These are phyloP conservation scores for Candida tammaniensis DNA, from an alignment of 805 yeast genomes.

Conservation along the genomic window DNA sequence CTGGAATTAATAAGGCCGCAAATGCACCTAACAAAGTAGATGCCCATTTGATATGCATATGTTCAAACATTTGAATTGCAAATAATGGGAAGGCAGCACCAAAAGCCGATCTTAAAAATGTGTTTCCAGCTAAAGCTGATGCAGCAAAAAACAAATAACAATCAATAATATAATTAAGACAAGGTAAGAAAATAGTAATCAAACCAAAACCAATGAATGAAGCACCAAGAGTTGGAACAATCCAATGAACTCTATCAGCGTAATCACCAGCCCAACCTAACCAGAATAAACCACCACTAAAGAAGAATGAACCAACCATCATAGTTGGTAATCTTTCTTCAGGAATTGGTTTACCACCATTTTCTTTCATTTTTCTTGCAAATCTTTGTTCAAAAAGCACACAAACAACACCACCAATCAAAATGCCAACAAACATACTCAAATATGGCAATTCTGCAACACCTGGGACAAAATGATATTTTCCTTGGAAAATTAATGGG, in stretches of 20 bases:
- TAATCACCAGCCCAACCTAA: slow-evolving; percentile 85
- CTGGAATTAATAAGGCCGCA: slow-evolving; percentile 51
- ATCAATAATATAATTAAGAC: slow-evolving; percentile 60
- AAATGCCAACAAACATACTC: slow-evolving; percentile 68
- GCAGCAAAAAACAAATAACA: slow-evolving; percentile 58
- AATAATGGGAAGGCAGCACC: slow-evolving; percentile 65
- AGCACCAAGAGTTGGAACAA: slow-evolving; percentile 54
- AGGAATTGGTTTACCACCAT: slow-evolving; percentile 62
- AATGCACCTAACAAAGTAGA: slow-evolving; percentile 52
- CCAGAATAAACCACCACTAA: slow-evolving; percentile 83
- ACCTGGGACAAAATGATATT: slow-evolving; percentile 60
- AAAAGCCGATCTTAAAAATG: slow-evolving; percentile 55
- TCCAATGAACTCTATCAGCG: slow-evolving; percentile 73
- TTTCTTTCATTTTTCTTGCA: slow-evolving; percentile 42
- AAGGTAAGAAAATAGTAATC: slow-evolving; percentile 56
- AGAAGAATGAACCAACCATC: slow-evolving; percentile 66
- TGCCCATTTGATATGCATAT: slow-evolving; percentile 54
- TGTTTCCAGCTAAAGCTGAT: slow-evolving; percentile 63
- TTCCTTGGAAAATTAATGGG: slow-evolving; percentile 46
- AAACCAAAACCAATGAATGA: slow-evolving; percentile 43
- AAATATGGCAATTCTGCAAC: slow-evolving; percentile 77
- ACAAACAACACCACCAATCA: slow-evolving; percentile 53
- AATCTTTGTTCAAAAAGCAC: slow-evolving; percentile 56
- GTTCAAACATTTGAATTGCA: slow-evolving; percentile 49
- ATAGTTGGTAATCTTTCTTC: slow-evolving; percentile 80